Percentiles rank a stretch among this genome's conserved stretches.
Evolutionary conservation across 805 yeast species (phyloP).

Genomic region (Suhomyces sp.): DNA sequence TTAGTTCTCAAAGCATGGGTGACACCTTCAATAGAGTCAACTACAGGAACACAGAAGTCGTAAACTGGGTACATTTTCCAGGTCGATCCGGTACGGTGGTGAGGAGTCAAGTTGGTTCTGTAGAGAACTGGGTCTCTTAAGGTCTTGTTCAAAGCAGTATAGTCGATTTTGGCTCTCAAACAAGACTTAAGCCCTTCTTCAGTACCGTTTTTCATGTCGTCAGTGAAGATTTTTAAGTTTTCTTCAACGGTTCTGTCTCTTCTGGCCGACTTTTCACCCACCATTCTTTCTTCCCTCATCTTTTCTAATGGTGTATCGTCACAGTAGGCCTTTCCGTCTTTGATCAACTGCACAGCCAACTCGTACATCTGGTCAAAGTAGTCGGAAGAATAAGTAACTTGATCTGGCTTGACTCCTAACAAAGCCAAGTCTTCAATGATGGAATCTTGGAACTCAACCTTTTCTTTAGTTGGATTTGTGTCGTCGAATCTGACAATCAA

Average conservation of each 20-base stretch:
- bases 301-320: conserved; percentile 92
- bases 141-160: conserved; percentile 87
- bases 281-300: conserved; percentile 99
- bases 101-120: conserved; percentile 96
- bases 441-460: conserved; percentile 89
- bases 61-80: conserved; percentile 99
- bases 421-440: conserved; percentile 88
- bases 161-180: conserved; percentile 95
- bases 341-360: conserved; percentile 78
- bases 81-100: conserved; percentile 86
- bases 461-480: conserved; percentile 97
- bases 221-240: conserved; percentile 77
- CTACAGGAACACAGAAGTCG: conserved; percentile 98
- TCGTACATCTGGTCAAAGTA: conserved; percentile 92
- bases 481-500: conserved; percentile 96
- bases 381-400: conserved; percentile 84
- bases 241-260: conserved; percentile 94
- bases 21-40: conserved; percentile 93
- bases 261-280: conserved; percentile 88
- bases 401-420: conserved; percentile 91
- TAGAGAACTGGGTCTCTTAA: conserved; percentile 97
- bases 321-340: conserved; percentile 95
- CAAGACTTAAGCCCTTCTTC: conserved; percentile 90
- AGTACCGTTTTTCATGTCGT: conserved; percentile 92
- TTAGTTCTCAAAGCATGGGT: conserved; percentile 97